A percentile compares a stretch with the other conserved stretches of the same genome.
Evolutionary conservation across 441 rosid species (phyloP).

Genomic region (Pelargonium citronellum): DNA sequence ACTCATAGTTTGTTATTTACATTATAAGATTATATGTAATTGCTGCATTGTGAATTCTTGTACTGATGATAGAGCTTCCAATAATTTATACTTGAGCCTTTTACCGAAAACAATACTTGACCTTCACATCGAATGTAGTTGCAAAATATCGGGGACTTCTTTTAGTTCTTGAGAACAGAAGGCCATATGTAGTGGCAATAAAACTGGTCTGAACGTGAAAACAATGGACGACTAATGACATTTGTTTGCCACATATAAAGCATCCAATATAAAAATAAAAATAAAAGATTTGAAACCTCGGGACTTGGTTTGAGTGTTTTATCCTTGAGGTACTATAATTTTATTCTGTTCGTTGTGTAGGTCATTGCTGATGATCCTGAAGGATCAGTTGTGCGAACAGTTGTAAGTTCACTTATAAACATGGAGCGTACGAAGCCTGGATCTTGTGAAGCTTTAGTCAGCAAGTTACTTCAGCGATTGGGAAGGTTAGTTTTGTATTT

Average conservation of each 20-base stretch:
- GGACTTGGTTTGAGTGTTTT: not conserved
- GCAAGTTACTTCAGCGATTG: constrained; percentile 62
- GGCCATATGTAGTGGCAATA: not conserved
- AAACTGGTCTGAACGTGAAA: not conserved
- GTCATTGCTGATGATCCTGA: constrained; percentile 53
- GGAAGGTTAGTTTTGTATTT: constrained; percentile 45
- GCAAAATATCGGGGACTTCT: not conserved
- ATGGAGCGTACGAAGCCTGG: constrained; percentile 79
- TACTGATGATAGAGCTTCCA: not conserved
- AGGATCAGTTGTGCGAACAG: constrained; percentile 46
- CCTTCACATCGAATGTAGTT: not conserved
- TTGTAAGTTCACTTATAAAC: constrained; percentile 47
- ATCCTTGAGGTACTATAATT: constrained; percentile 12
- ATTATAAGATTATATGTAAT: too few relatives aligned
- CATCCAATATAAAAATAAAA: not conserved
- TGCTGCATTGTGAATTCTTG: too few relatives aligned
- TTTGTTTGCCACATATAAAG: not conserved
- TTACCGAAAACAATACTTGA: not conserved
- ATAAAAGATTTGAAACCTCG: not conserved
- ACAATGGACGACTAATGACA: not conserved
- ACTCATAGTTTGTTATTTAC: not conserved
- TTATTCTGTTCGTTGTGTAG: constrained; percentile 34
- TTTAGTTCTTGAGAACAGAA: not conserved
- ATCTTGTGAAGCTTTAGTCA: constrained; percentile 66
- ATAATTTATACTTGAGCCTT: not conserved